Evolutionary conservation across 1,284 basidiomycete genomes (phyloP), one percentile per base, ranked within the genome.

Genomic region (Tremellales sp.): DNA sequence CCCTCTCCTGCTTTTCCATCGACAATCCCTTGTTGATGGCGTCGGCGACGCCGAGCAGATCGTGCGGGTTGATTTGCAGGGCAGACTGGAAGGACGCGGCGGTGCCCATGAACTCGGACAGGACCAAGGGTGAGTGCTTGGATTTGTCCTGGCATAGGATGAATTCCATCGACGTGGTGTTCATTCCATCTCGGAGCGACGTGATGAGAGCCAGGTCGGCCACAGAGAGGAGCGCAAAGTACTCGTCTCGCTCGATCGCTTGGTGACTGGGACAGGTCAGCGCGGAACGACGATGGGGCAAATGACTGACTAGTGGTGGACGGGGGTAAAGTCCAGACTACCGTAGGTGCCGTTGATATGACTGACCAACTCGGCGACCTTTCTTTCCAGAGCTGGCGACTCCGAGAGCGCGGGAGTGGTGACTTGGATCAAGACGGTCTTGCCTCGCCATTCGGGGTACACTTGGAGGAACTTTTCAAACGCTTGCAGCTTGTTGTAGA

Each of bases 71-170:
- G 65, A 74, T 74, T 44, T 65, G 60, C 12, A 74, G 61, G 3
- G 73, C 68, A n/a, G 65, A 66, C 22, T 56, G 53, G 59, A 74
- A 74, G 10, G 71, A 68, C 1, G 71, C 56, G 19, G 68, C 65
- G 55, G 95, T 97, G 21, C 95, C 94, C 82, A 97, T 97, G 68
- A 98, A 98, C 74, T 98, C 94, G 65, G 87, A 91, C 37, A 98
- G 77, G 47, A 98, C 87, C 45, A 94, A 0, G 87, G 65, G 91
- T 45, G 85, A 88, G 73, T 83, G 84, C 68, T 83, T 61, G 48
- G 72, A 86, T 56, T 78, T 79, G 60, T 87, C 80, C 74, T 98
- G 94, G 45, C 91, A 92, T 52, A 97, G 85, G 39, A 95, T 87
- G 73, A 89, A 97, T 74, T 97, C 94, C 93, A 97, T 97, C 40